Percentiles rank a stretch among this genome's conserved stretches.
These are phyloP conservation scores for Gracilaria domingensis DNA, from an alignment of 23 red algal genomes.

Conservation along the genomic window DNA sequence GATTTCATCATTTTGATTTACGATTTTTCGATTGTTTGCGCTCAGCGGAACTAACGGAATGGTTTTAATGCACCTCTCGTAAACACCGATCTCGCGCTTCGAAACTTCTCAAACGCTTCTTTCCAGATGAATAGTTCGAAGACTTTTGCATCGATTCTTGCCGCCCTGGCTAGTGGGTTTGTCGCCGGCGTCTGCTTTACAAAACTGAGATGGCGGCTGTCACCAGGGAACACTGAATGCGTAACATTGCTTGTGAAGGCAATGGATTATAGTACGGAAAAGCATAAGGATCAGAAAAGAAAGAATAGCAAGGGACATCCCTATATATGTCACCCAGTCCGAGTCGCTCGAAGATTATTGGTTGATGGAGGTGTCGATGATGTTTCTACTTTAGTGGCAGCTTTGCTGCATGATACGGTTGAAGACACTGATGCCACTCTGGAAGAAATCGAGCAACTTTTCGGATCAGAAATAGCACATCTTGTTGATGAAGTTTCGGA, in stretches of 20 bases:
- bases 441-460: slow-evolving; percentile 64
- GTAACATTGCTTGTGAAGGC: slow-evolving; percentile 28
- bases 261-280: slow-evolving; percentile 67
- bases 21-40: too few species aligned
- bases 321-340: slow-evolving; percentile 91
- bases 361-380: slow-evolving; percentile 72
- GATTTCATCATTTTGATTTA: too few species aligned
- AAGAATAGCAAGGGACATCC: slow-evolving; percentile 77
- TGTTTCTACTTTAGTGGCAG: slow-evolving; percentile 68
- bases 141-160: slow-evolving; percentile 6
- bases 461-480: slow-evolving; percentile 75
- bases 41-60: too few species aligned
- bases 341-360: slow-evolving; percentile 65
- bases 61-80: too few species aligned
- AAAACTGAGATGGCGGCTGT: neutral
- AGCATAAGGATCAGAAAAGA: slow-evolving; percentile 73
- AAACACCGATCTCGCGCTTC: too few species aligned
- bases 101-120: neutral
- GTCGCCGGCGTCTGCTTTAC: neutral
- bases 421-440: slow-evolving; percentile 90
- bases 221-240: neutral
- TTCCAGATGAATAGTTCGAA: neutral
- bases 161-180: neutral
- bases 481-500: slow-evolving; percentile 77
- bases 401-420: slow-evolving; percentile 89